phyloP scores from a whole-genome alignment of 805 yeast genomes.

The Yamadazyma phyllophila region DNA sequence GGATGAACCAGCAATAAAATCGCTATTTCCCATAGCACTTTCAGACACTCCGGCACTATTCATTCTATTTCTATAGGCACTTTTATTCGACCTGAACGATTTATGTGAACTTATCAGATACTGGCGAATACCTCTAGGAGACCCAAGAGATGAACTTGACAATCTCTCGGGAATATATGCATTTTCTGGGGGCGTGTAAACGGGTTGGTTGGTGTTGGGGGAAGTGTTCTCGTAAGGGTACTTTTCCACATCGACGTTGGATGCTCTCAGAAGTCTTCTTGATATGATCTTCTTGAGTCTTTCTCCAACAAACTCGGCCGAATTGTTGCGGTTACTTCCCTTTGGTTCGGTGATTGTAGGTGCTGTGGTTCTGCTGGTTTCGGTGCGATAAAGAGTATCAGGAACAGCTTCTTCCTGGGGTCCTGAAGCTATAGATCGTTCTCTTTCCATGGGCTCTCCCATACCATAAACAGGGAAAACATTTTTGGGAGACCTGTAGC shows the following conservation, averaged over 20 bases:
- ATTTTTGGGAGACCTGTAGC: constrained; percentile 58
- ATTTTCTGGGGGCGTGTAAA: background rate
- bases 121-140: constrained; percentile 5
- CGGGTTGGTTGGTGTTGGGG: background rate
- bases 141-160: background rate
- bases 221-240: background rate
- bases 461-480: constrained; percentile 79
- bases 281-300: constrained; percentile 11
- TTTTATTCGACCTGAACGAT: constrained; percentile 8
- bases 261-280: constrained; percentile 3
- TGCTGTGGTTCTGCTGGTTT: background rate
- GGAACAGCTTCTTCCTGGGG: constrained; percentile 1
- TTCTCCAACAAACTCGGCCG: constrained; percentile 12
- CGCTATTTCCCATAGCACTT: constrained; percentile 15
- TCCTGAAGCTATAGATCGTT: constrained; percentile 52
- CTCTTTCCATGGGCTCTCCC: constrained; percentile 62
- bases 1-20: constrained; percentile 18
- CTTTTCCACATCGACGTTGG: constrained; percentile 2
- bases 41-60: constrained; percentile 16
- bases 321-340: background rate
- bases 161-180: background rate
- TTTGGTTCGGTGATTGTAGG: background rate
- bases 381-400: constrained; percentile 19
- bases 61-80: constrained; percentile 12
- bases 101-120: constrained; percentile 12